Base-by-base conservation (phyloP, 1,284 basidiomycete species). In the Trichosporon asahii region DNA sequence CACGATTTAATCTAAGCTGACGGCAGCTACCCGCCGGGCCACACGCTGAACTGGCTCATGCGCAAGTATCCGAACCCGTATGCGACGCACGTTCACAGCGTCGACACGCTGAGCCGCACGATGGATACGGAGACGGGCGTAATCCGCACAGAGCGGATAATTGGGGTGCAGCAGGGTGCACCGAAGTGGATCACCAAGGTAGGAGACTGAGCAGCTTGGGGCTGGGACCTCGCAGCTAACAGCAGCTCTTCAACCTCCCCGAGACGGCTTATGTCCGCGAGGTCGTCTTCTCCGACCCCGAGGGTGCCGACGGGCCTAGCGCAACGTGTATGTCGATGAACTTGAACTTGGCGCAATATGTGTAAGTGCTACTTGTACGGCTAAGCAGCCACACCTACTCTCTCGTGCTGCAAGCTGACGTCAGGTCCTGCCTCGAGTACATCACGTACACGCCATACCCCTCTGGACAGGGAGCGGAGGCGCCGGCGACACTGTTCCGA, bases 21-120 rank as follows among this genome's bases (percentile, higher is more conserved):
- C 65, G 49, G 6, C 66, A 95, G 93, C 75, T 92, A 93, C 79
- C 87, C 92, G 68, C 93, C 92, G 88, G 88, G 90, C 65, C 92
- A 94, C 85, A 91, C 94, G 75, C 88, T 94, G 75, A 90, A 90
- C 80, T 91, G 91, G 76, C 91, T 95, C 86, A 93, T 92, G 90
- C 91, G 92, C 77, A 98, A 98, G 86, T 98, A 98, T 83, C 95
- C 95, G 64, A 97, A 97, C 81, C 91, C 93, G 63, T 90, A 91
- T 78, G 94, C 94, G 78, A 89, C 91, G 8, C 95, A 98, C 83
- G 95, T 98, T 74, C 87, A 93, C 75, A 92, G 91, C 72, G 89
- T 98, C 77, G 95, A 98, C 83, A 93, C 94, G 23, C 75, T 97
- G 67, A 90, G 92, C 82, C 89, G 94, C 72, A 87, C 90, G 9